Base-by-base conservation (phyloP, 108 stramenopile genomes). In the Fistulifera solaris region DNA sequence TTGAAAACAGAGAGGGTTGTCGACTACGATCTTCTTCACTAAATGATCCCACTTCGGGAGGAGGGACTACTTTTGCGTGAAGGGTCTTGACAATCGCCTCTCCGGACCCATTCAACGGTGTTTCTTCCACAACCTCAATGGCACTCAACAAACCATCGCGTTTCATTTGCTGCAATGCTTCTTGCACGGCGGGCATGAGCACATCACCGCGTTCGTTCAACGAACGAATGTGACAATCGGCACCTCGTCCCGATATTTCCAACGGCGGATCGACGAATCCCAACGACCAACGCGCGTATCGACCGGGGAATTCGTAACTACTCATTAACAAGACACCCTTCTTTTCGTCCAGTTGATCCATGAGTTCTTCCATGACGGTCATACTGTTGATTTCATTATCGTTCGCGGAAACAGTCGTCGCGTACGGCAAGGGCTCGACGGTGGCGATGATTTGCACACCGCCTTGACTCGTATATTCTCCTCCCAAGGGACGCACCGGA, bases 271-370 rank as follows among this genome's bases (percentile, higher is more conserved):
- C 89, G 42, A 87, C 76, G 62, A 98, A 96, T 25, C 95, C 87
- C 1, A 93, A 70, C 1, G 91, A 93, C 91, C 91, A 93, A 50
- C 87, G 85, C 38, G 91, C 87, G 63, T 91, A 91, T 61, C 96
- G 77, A 55, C 96, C 96, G 3, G 96, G 96, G 66, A 95, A 98
- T 61, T 98, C 96, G 67, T 96, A 98, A 18, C 83, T 79, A 26
- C 80, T 83, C 18, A 83, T 73, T 50, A 98, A 69, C 48, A 98
- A 56, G 3, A 83, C 94, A 24, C 96, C 96, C 61, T 72, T 70
- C 21, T 75, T 65, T 58, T 67, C 38, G 78, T 98, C 94, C 49
- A 98, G 67, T 40, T 77, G 75, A 43, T 93, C 73, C 48, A 96
- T 66, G 62, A 98, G 68, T 13, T 75, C 71, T 49, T 94, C 94